These are phyloP conservation scores for Arabidopsis arenosa DNA, from an alignment of 345 rosid species.

Conservation along the genomic window DNA sequence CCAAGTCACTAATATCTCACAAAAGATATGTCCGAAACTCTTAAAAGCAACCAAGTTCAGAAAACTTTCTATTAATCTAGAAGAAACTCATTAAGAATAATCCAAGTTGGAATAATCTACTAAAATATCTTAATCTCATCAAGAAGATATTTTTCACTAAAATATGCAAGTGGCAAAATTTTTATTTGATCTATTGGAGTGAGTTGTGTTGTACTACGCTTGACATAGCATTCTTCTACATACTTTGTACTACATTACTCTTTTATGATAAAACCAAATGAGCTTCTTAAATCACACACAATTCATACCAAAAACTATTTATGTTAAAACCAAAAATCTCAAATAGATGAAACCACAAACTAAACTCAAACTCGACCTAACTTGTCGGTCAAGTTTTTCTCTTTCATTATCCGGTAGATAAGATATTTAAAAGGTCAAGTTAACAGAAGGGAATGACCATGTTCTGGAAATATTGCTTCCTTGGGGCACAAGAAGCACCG, in stretches of 20 bases:
- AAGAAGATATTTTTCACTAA: conserved; percentile 17
- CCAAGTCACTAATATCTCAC: conserved; percentile 23
- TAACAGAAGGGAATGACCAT: conserved; percentile 57
- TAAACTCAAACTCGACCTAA: conserved; percentile 42
- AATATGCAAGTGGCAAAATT: not conserved
- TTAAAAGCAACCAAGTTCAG: not conserved
- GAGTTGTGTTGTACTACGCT: not conserved
- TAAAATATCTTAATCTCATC: conserved; percentile 6
- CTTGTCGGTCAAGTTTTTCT: conserved; percentile 33
- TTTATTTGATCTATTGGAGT: conserved; percentile 13
- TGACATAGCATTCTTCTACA: not conserved
- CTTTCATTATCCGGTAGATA: conserved; percentile 14
- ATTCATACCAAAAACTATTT: conserved; percentile 22
- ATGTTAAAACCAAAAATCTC: conserved; percentile 11
- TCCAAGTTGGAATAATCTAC: conserved; percentile 23
- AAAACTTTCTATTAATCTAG: conserved; percentile 1
- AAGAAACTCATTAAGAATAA: not conserved
- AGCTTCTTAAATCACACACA: conserved; percentile 31
- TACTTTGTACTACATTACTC: conserved; percentile 25
- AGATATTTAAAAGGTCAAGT: conserved; percentile 24
- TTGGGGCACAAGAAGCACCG: conserved; percentile 45
- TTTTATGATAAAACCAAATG: conserved; percentile 1
- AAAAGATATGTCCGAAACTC: not conserved
- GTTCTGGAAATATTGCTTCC: conserved; percentile 53
- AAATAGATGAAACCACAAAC: conserved; percentile 12